Evolutionary conservation across 2,329 filamentous ascomycete species (phyloP), one percentile per base, ranked within the genome.

Genomic region (Mariannaea sp.): DNA sequence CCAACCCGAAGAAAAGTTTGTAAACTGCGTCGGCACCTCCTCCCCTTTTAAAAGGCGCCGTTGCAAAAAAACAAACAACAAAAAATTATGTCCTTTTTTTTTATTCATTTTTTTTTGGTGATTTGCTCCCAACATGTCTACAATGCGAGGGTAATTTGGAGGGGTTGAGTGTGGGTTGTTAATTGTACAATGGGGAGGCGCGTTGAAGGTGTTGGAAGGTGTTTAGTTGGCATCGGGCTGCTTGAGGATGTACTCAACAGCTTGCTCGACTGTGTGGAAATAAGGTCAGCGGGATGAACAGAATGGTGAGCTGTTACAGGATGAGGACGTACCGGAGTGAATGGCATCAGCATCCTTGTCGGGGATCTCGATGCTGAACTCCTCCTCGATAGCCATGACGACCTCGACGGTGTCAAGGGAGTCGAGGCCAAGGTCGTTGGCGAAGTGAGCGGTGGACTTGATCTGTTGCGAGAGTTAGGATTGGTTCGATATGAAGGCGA

Each of bases 341-440:
- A 97, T 96, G 63, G 83, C 81, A 75, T 97, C 92, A 65, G 92
- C 92, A 72, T 96, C 91, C 85, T 96, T 96, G 80, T 97, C 92
- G 66, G 92, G 92, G 70, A 97, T 97, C 84, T 97, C 92, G 74
- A 97, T 94, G 88, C 91, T 84, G 71, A 86, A 85, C 70, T 86
- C 80, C 78, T 99, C 94, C 84, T 99, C 94, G 77, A 99, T 97
- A 64, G 94, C 94, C 94, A 99, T 99, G 68, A 99, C 94, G 65
- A 99, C 94, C 83, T 99, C 94, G 61, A 99, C 94, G 60, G 94
- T 97, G 76, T 99, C 94, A 75, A 99, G 84, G 78, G 89, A 95
- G 81, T 99, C 94, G 69, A 99, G 82, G 63, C 92, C 94, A 61
- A 99, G 89, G 78, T 99, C 93, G 75, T 97, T 97, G 72, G 91